These are phyloP conservation scores for Syncephalastrum contaminatum DNA, from an alignment of 371 early-diverging fungal genomes.

Conservation along the genomic window DNA sequence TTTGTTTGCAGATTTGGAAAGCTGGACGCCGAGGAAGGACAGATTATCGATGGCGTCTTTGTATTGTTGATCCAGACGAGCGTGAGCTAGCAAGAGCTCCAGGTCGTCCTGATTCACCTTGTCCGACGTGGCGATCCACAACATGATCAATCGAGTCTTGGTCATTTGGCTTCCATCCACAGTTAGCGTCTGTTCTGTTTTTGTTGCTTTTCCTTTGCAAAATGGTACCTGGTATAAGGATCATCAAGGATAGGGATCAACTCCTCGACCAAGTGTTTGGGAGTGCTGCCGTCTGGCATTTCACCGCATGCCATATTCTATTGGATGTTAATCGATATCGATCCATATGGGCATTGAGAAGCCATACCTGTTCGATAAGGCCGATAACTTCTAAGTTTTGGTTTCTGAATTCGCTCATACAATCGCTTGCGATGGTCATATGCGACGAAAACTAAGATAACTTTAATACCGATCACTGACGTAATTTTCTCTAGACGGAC, in stretches of 20 bases:
- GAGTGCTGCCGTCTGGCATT: conserved; percentile 76
- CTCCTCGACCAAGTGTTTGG: conserved; percentile 76
- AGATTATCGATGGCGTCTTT: conserved; percentile 81
- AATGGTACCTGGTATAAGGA: conserved; percentile 50
- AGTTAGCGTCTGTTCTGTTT: background rate
- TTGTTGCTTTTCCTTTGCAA: background rate
- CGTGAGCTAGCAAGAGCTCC: conserved; percentile 68
- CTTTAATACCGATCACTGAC: background rate
- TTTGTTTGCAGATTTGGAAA: conserved; percentile 43
- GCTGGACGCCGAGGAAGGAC: conserved; percentile 63
- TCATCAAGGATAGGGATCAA: conserved; percentile 84
- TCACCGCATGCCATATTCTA: conserved; percentile 90
- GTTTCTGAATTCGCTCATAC: conserved; percentile 75
- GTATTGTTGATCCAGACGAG: conserved; percentile 71
- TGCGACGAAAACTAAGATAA: conserved; percentile 82
- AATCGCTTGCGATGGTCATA: conserved; percentile 89
- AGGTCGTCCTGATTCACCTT: conserved; percentile 66
- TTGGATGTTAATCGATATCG: background rate
- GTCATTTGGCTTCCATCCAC: conserved; percentile 49
- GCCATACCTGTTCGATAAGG: conserved; percentile 73
- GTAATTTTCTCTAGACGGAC: conserved; percentile 1
- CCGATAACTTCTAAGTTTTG: conserved; percentile 73
- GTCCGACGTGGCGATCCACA: conserved; percentile 79
- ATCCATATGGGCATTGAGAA: background rate
- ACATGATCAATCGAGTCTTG: conserved; percentile 85